Evolutionary conservation across 345 rosid species (phyloP).

Genomic region (Brassica carinata): DNA sequence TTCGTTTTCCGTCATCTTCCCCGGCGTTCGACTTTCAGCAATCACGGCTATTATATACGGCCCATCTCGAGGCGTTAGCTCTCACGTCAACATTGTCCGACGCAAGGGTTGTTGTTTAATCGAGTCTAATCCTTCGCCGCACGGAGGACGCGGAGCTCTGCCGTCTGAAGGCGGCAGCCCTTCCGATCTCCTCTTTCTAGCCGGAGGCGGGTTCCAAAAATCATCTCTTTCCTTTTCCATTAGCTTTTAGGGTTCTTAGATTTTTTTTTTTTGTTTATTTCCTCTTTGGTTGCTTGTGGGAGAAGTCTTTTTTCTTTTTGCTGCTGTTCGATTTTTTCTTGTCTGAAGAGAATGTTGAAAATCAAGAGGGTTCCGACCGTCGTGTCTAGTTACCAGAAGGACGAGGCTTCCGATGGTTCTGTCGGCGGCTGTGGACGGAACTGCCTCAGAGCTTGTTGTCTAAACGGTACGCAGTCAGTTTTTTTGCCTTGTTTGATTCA

Average conservation of each 20-base stretch:
- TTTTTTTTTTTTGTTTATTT: no score
- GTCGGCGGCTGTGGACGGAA: slow-evolving; percentile 91
- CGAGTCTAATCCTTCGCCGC: slow-evolving; percentile 93
- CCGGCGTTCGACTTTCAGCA: slow-evolving; percentile 48
- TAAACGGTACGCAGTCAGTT: slow-evolving; percentile 53
- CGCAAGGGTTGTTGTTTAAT: slow-evolving; percentile 82
- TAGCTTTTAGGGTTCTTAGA: slow-evolving; percentile 20
- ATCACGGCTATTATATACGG: slow-evolving; percentile 98
- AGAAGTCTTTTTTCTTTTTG: neutral
- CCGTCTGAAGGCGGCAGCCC: slow-evolving; percentile 99
- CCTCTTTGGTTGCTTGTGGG: neutral
- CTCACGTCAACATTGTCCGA: slow-evolving; percentile 77
- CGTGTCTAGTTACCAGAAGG: slow-evolving; percentile 87
- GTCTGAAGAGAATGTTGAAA: slow-evolving; percentile 36
- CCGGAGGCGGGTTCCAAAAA: slow-evolving; percentile 80
- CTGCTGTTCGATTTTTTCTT: slow-evolving; percentile 7
- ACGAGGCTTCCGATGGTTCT: slow-evolving; percentile 56
- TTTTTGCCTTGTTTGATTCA: slow-evolving; percentile 2
- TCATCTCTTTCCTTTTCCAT: slow-evolving; percentile 7
- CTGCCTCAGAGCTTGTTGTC: slow-evolving; percentile 82
- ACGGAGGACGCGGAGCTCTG: slow-evolving; percentile 99
- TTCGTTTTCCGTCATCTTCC: neutral
- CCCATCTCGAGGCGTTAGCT: slow-evolving; percentile 50
- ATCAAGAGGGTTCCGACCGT: slow-evolving; percentile 89
- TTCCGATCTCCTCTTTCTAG: slow-evolving; percentile 98